Conservation (phyloP, 371 early-diverging fungal genomes). For the Scutellospora calospora region DNA sequence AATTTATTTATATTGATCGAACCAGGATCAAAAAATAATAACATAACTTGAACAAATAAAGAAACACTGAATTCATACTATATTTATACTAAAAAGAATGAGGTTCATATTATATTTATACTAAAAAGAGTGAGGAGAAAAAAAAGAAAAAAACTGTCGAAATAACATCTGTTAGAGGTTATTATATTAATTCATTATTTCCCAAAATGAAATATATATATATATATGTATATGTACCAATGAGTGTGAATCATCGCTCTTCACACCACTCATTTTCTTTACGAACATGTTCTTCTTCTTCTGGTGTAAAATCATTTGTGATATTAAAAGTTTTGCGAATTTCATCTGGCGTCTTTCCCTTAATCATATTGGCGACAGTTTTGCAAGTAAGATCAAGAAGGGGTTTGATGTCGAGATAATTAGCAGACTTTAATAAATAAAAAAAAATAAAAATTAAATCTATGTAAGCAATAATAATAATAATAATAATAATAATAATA, state of each 20-base stretch:
- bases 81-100: no score
- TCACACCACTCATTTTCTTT: slow-evolving; percentile 67
- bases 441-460: neutral
- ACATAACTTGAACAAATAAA: no score
- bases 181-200: no score
- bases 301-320: slow-evolving; percentile 87
- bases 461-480: neutral
- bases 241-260: slow-evolving; percentile 37
- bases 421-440: slow-evolving; percentile 67
- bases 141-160: no score
- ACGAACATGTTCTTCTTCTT: slow-evolving; percentile 77
- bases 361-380: slow-evolving; percentile 93
- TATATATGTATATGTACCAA: no score
- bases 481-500: slow-evolving; percentile 1
- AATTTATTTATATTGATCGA: no score
- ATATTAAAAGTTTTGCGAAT: slow-evolving; percentile 87
- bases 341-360: slow-evolving; percentile 87
- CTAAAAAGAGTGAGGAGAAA: no score
- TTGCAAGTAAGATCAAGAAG: slow-evolving; percentile 86
- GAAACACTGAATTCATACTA: no score
- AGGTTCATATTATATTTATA: no score
- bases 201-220: no score
- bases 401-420: slow-evolving; percentile 89
- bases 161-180: no score
- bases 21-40: no score